phyloP scores from a whole-genome alignment of 331 rosid species.

The Acacia pycnantha region DNA sequence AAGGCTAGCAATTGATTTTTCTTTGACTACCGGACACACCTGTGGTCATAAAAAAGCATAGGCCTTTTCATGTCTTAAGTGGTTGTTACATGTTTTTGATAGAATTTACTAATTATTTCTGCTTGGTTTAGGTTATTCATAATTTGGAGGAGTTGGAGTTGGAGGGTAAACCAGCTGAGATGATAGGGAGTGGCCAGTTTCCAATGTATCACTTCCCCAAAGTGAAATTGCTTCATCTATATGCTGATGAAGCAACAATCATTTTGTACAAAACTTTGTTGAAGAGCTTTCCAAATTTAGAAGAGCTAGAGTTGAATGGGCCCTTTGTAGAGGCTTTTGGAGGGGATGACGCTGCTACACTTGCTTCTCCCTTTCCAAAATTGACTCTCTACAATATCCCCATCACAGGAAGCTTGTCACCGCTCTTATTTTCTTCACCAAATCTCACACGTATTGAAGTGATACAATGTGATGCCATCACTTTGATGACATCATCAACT shows the following conservation, averaged over 20 bases:
- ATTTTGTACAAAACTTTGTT: neutral
- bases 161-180: neutral
- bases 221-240: neutral
- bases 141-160: neutral
- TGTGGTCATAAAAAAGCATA: neutral
- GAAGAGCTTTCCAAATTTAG: neutral
- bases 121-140: neutral
- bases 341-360: too few species aligned
- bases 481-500: neutral
- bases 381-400: fast-evolving
- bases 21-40: too few species aligned
- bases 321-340: neutral
- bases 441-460: neutral
- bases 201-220: neutral
- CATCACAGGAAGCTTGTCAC: neutral
- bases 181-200: neutral
- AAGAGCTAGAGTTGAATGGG: neutral
- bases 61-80: neutral
- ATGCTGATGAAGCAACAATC: fast-evolving
- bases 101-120: too few species aligned
- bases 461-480: fast-evolving
- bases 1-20: too few species aligned
- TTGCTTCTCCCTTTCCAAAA: too few species aligned
- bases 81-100: neutral
- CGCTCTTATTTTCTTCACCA: neutral